These are phyloP conservation scores for Phyllosticta citriasiana DNA, from an alignment of 2,329 filamentous ascomycete species.

Conservation along the genomic window DNA sequence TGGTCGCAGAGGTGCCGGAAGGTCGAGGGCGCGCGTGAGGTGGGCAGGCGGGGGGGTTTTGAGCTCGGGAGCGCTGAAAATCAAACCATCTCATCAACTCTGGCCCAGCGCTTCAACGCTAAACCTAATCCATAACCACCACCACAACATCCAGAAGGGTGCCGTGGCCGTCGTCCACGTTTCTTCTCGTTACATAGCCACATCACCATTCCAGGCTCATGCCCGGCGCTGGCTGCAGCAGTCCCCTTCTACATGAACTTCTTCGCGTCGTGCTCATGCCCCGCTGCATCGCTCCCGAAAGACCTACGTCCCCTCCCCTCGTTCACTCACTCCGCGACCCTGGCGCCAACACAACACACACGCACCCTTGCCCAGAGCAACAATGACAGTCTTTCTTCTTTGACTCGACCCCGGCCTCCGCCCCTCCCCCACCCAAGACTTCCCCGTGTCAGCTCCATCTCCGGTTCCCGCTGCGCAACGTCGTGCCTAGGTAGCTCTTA, in stretches of 20 bases:
- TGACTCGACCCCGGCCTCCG: neutral
- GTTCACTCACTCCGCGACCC: neutral
- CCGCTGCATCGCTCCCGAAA: neutral
- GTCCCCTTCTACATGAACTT: too few relatives aligned
- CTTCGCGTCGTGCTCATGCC: constrained; percentile 1
- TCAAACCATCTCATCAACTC: constrained; percentile 8
- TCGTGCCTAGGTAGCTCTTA: constrained; percentile 2
- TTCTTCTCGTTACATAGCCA: neutral
- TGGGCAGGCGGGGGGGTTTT: constrained; percentile 3
- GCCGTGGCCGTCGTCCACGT: neutral
- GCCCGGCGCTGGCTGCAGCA: too few relatives aligned
- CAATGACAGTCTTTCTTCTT: neutral
- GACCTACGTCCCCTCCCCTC: neutral
- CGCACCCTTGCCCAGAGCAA: neutral
- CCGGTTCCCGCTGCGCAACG: neutral
- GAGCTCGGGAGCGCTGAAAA: constrained; percentile 6
- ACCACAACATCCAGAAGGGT: neutral
- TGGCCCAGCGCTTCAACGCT: constrained; percentile 1
- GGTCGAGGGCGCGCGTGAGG: constrained; percentile 6
- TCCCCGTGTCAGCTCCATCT: neutral
- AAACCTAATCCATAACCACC: constrained; percentile 7
- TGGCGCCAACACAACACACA: neutral
- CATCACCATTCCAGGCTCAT: too few relatives aligned
- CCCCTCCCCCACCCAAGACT: neutral
- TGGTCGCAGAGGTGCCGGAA: constrained; percentile 2